Percentiles rank a stretch among this genome's conserved stretches.
These are phyloP conservation scores for Amaranthus palmeri DNA, from an alignment of 148 eudicot genomes.

Conservation along the genomic window DNA sequence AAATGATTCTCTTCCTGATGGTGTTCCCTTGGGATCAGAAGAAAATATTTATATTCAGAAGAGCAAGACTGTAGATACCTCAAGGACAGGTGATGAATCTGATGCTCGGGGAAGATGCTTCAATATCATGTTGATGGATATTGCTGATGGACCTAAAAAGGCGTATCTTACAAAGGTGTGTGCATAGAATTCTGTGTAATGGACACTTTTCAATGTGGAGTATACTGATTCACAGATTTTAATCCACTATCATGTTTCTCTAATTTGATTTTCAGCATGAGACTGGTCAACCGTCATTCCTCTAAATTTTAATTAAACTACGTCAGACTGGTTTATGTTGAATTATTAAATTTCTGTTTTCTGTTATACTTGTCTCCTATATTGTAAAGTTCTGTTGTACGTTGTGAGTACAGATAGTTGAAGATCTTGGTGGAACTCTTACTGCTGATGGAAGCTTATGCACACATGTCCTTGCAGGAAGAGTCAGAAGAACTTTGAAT, in stretches of 20 bases:
- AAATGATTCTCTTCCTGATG: slow-evolving; percentile 21
- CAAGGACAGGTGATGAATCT: slow-evolving; percentile 21
- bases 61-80: slow-evolving; percentile 23
- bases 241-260: not conserved
- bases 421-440: slow-evolving; percentile 71
- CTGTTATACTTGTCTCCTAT: not conserved
- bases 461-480: slow-evolving; percentile 74
- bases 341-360: not conserved
- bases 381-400: slow-evolving; percentile 11
- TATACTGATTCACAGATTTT: not conserved
- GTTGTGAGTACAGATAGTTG: slow-evolving; percentile 52
- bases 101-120: slow-evolving; percentile 24
- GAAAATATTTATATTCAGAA: slow-evolving; percentile 20
- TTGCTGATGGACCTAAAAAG: slow-evolving; percentile 73
- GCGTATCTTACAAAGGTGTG: slow-evolving; percentile 62
- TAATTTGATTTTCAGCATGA: not conserved
- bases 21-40: slow-evolving; percentile 23
- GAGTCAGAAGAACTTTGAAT: slow-evolving; percentile 74
- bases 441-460: slow-evolving; percentile 57
- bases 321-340: not conserved
- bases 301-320: not conserved
- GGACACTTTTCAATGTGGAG: not conserved
- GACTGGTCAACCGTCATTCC: not conserved
- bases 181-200: not conserved
- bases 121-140: slow-evolving; percentile 75